Conservation (phyloP, 805 yeast species). For the Metschnikowia henanensis region DNA sequence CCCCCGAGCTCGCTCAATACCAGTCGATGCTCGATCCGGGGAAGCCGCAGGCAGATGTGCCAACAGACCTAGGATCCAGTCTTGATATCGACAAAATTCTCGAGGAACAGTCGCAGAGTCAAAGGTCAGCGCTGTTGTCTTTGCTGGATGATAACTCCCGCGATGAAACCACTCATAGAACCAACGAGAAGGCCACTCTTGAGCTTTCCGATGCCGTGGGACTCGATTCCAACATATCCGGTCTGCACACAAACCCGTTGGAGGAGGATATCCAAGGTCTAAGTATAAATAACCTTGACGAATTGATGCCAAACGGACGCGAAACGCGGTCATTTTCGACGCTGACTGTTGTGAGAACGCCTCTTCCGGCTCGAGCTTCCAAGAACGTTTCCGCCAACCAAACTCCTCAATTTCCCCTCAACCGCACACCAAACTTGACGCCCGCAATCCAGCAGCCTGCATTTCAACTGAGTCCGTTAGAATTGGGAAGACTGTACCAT, state of each 20-base stretch:
- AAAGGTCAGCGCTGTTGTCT: neutral
- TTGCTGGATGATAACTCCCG: neutral
- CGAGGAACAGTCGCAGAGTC: slow-evolving; percentile 8
- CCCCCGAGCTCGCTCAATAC: slow-evolving; percentile 19
- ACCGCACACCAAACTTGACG: slow-evolving; percentile 16
- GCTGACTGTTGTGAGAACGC: slow-evolving; percentile 26
- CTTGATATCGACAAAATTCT: slow-evolving; percentile 22
- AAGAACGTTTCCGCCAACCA: slow-evolving; percentile 3
- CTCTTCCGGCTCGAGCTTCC: slow-evolving; percentile 14
- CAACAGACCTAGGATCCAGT: neutral
- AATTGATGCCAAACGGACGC: neutral
- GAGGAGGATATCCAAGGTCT: slow-evolving; percentile 3
- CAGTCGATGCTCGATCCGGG: slow-evolving; percentile 21
- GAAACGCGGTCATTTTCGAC: slow-evolving; percentile 18
- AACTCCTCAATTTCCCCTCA: slow-evolving; percentile 5
- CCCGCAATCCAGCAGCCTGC: slow-evolving; percentile 25
- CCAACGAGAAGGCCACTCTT: neutral
- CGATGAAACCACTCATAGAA: neutral
- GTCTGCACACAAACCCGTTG: neutral
- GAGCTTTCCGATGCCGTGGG: neutral
- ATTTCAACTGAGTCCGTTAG: slow-evolving; percentile 21
- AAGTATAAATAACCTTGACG: slow-evolving; percentile 5
- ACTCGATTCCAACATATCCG: neutral
- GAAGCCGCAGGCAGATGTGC: slow-evolving; percentile 9
- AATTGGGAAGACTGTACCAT: slow-evolving; percentile 9